Evolutionary conservation across 2,329 filamentous ascomycete species (phyloP), one percentile per base, ranked within the genome.

Genomic region (Apiospora marii): DNA sequence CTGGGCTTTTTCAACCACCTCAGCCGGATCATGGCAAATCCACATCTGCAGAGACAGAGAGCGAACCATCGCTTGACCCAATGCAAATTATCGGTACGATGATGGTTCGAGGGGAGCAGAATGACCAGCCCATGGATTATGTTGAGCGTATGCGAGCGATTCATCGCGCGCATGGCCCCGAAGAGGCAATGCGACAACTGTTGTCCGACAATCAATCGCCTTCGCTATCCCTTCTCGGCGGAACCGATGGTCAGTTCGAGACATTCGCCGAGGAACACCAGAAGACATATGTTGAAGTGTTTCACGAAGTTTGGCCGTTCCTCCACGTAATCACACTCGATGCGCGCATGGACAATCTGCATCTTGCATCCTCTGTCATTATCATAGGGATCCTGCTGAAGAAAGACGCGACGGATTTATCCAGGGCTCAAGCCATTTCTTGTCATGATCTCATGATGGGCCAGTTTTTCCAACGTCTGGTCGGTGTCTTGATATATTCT

Each of bases 251-350:
- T 5, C 67, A 69, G 24, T 72, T 69, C 16, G 16, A 37, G 43
- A 24, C 10, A 7, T 72, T 67, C 24, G 67, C 34, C 24, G 48
- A 41, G 24, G 24, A 12, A 24, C 44, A 43, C 13, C 19, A 12
- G 13, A n/a, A 43, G 27, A 49, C 34, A 6, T 72, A 72, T n/a
- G 43, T 70, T 12, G 61, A 67, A 7, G 16, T 22, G 0, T 72
- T 72, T 14, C 71, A 72, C 16, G 41, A 44, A 19, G 53, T 27
- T 22, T 72, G 71, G 71, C 46, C 61, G 7, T n/a, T 72, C 0
- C 43, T 72, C 5, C 71, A 70, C n/a, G 19, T 53, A 8, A 7
- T 24, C 1, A 49, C 58, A 19, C 67, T 72, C 14, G n/a, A 61
- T n/a, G 4, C 27, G 13, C 6, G 37, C 4, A 51, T 22, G 22